Conservation (phyloP, 2,329 filamentous ascomycete species). For the Botrytis byssoidea region DNA sequence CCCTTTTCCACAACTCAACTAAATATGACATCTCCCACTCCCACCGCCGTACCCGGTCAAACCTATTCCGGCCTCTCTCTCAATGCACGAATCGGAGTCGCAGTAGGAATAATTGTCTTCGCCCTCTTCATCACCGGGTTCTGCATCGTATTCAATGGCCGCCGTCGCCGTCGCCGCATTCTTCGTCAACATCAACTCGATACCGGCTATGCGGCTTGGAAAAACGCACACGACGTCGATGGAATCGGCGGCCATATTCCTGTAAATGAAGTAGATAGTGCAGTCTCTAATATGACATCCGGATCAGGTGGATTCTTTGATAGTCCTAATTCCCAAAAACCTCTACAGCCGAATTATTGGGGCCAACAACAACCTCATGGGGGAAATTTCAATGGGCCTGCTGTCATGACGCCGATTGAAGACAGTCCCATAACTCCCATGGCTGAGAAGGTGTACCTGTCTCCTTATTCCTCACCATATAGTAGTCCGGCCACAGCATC, state of each 20-base stretch:
- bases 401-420: conserved; percentile 15
- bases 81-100: conserved; percentile 58
- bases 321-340: conserved; percentile 54
- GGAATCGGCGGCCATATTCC: conserved; percentile 19
- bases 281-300: conserved; percentile 35
- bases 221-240: conserved; percentile 22
- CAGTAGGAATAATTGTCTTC: conserved; percentile 50
- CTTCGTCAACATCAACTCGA: conserved; percentile 43
- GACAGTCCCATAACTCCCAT: conserved; percentile 41
- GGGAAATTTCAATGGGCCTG: conserved; percentile 31
- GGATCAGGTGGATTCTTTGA: conserved; percentile 44
- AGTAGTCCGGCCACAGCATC: conserved; percentile 50
- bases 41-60: conserved; percentile 36
- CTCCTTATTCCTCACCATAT: conserved; percentile 59
- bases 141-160: conserved; percentile 56
- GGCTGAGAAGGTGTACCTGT: conserved; percentile 49
- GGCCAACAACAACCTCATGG: conserved; percentile 41
- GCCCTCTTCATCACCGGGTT: conserved; percentile 51
- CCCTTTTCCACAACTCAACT: conserved; percentile 51
- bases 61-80: conserved; percentile 45
- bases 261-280: conserved; percentile 2
- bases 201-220: conserved; percentile 33
- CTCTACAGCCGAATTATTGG: conserved; percentile 48
- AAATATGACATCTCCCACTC: conserved; percentile 51
- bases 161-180: conserved; percentile 52